Conservation (phyloP, 78 protist genomes). For the Dictyostelium purpureum region DNA sequence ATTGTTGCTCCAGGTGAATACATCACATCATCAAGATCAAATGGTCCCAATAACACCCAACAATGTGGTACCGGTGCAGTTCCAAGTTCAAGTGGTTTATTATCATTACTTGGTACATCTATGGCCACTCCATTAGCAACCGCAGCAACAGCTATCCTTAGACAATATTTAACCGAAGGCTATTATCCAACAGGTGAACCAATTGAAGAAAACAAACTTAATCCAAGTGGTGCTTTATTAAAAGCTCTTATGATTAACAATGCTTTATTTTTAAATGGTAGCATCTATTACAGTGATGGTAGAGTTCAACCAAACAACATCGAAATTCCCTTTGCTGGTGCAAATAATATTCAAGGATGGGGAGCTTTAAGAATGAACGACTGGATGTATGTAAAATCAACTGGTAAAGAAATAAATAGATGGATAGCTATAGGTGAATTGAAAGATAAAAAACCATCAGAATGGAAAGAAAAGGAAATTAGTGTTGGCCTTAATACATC, state of each 20-base stretch:
- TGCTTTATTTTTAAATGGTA: slow-evolving; percentile 75
- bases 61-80: slow-evolving; percentile 49
- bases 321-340: neutral
- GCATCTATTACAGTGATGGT: neutral
- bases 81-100: neutral
- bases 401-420: neutral
- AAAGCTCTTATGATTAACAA: slow-evolving; percentile 81
- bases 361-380: slow-evolving; percentile 61
- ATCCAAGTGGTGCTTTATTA: slow-evolving; percentile 69
- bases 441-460: neutral
- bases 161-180: slow-evolving; percentile 82
- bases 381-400: neutral
- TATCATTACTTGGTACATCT: slow-evolving; percentile 82
- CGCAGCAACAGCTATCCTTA: slow-evolving; percentile 73
- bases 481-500: neutral
- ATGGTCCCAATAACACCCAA: slow-evolving; percentile 23
- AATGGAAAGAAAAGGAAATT: slow-evolving; percentile 14
- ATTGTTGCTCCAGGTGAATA: slow-evolving; percentile 78
- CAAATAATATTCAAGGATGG: slow-evolving; percentile 65
- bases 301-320: too few species aligned
- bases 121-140: slow-evolving; percentile 91
- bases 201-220: neutral
- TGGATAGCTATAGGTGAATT: slow-evolving; percentile 42
- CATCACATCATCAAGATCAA: slow-evolving; percentile 52
- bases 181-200: slow-evolving; percentile 71